Evolutionary conservation across 192 early-diverging fungal species (phyloP).

Genomic region (Coemansia sp.): DNA sequence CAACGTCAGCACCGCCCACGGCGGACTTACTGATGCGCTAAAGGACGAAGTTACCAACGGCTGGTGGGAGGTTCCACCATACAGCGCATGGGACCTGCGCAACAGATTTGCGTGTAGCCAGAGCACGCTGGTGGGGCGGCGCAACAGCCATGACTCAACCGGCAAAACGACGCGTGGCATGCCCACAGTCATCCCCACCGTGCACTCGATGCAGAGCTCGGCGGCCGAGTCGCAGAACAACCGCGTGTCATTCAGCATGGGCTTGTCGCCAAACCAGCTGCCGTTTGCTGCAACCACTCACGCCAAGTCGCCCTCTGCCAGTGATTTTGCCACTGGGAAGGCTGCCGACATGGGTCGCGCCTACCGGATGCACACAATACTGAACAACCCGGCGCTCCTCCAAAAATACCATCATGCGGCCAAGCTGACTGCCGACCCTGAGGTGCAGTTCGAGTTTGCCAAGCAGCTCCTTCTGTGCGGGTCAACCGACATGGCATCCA

Average conservation of each 20-base stretch:
- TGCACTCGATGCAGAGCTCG: slow-evolving; percentile 46
- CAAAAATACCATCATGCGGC: slow-evolving; percentile 70
- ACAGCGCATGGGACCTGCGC: slow-evolving; percentile 50
- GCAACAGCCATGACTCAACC: slow-evolving; percentile 27
- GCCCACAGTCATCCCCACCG: slow-evolving; percentile 44
- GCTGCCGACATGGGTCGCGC: slow-evolving; percentile 45
- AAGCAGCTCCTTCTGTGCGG: slow-evolving; percentile 56
- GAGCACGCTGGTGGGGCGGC: slow-evolving; percentile 49
- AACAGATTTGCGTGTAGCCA: slow-evolving; percentile 56
- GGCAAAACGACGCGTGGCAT: slow-evolving; percentile 23
- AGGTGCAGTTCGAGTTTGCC: slow-evolving; percentile 75
- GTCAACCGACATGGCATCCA: slow-evolving; percentile 43
- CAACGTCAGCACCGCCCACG: slow-evolving; percentile 26
- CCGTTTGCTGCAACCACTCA: background rate
- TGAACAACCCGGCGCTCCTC: slow-evolving; percentile 52
- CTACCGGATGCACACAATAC: slow-evolving; percentile 47
- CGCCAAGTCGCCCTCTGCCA: slow-evolving; percentile 10
- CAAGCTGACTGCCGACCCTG: slow-evolving; percentile 66
- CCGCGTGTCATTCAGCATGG: slow-evolving; percentile 44
- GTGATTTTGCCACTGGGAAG: slow-evolving; percentile 47
- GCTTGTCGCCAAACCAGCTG: slow-evolving; percentile 11
- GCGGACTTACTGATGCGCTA: slow-evolving; percentile 20
- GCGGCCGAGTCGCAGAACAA: slow-evolving; percentile 25
- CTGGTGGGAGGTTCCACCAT: slow-evolving; percentile 53
- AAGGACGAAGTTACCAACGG: slow-evolving; percentile 26